Base-by-base conservation (phyloP, 2,329 filamentous ascomycete genomes). In the Decorospora gaudefroyi region DNA sequence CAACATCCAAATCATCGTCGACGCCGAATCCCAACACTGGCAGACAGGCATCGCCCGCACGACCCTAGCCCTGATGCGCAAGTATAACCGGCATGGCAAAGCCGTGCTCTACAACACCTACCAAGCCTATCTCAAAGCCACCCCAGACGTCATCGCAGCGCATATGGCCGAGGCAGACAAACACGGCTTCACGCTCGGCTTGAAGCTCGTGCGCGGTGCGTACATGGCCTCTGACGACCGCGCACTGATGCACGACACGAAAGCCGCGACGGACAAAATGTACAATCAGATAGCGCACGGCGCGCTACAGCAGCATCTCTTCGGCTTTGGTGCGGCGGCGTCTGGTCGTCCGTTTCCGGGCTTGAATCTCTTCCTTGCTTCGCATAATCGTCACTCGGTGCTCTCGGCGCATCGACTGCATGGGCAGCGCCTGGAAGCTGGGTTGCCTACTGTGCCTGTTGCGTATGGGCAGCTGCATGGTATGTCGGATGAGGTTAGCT, bases 401-500 rank as follows among this genome's bases (percentile, higher is more conserved):
- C 74, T 78, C 33, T 62, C 69, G 12, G 68, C 80, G 4, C 76
- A 78, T 19, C 70, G 74, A 41, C 62, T 76, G 17, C 77, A 80
- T 33, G 53, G 70, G 1, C 63, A 66, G n/a, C 67, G 67, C 0
- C 19, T 46, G 9, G 51, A 52, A 15, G 57, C 57, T 11, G 74
- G 74, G 8, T 62, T 78, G 21, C 63, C 70, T 2, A 74, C 74
- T 3, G 75, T 80, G 1, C 72, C 76, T 1, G 70, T 82, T n/a
- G 70, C 71, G 3, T 90, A 88, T 67, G 87, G 86, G 2, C 91
- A 96, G 72, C 80, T 96, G 1, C 88, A 93, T 74, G 91, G 92
- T 22, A 97, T 97, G 92, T 92, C 92, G 1, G 92, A 96, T 59
- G 91, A 96, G 65, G 84, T 96, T 33, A 90, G 87, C 50, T 79